Evolutionary conservation across 2,329 filamentous ascomycete genomes (phyloP).

Genomic region (Phialophora tarda): DNA sequence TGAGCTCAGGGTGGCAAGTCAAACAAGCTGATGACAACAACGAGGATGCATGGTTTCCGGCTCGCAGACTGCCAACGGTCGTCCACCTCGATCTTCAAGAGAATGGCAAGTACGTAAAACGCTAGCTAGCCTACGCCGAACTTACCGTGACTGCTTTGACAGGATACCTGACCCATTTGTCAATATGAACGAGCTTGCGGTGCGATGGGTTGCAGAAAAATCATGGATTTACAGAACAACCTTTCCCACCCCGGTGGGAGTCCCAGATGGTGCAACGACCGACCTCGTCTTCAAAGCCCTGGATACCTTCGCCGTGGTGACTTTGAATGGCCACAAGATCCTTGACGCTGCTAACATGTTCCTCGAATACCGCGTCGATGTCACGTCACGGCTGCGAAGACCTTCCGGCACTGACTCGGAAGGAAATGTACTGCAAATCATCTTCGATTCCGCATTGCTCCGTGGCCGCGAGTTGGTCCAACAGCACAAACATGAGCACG

Average conservation of each 20-base stretch:
- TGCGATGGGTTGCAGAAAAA: conserved; percentile 76
- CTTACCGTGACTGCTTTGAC: background rate
- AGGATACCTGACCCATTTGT: conserved; percentile 66
- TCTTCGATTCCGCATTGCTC: conserved; percentile 55
- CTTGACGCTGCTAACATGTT: conserved; percentile 82
- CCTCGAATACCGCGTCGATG: conserved; percentile 70
- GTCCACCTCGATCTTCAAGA: conserved; percentile 49
- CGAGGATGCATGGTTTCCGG: conserved; percentile 45
- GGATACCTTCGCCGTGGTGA: conserved; percentile 77
- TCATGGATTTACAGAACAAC: conserved; percentile 71
- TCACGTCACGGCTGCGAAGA: conserved; percentile 58
- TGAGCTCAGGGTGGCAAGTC: conserved; percentile 44
- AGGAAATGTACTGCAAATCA: conserved; percentile 53
- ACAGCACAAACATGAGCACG: conserved; percentile 49
- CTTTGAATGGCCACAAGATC: conserved; percentile 69
- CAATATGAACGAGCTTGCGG: conserved; percentile 73
- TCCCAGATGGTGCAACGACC: conserved; percentile 49
- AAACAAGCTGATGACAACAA: conserved; percentile 42
- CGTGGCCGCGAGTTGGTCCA: conserved; percentile 49
- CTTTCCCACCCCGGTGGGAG: conserved; percentile 57
- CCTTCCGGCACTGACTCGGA: background rate
- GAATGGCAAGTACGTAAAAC: conserved; percentile 44
- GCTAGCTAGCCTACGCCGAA: background rate
- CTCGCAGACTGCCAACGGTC: conserved; percentile 45
- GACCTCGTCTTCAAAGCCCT: conserved; percentile 76